These are phyloP conservation scores for Termitomyces sp. DNA, from an alignment of 768 basidiomycete species.

Conservation along the genomic window DNA sequence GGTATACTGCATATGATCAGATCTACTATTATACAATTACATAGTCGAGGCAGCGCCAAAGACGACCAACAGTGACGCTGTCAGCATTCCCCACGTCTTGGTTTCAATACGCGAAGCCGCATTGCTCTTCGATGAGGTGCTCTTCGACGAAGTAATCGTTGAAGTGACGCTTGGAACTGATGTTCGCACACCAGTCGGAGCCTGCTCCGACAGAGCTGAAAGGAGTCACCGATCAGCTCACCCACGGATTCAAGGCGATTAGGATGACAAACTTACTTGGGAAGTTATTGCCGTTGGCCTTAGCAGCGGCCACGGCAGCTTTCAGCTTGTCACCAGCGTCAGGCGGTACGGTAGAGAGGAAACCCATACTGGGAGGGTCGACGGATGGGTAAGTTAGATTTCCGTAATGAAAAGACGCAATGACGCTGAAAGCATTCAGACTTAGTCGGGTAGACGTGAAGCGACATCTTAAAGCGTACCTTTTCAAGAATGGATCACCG, in stretches of 20 bases:
- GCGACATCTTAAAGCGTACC: slow-evolving; percentile 38
- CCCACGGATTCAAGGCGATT: background rate
- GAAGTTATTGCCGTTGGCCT: slow-evolving; percentile 27
- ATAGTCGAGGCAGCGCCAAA: background rate
- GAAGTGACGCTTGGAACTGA: slow-evolving; percentile 14
- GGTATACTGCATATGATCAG: background rate
- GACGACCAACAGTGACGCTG: background rate
- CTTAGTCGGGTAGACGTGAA: background rate
- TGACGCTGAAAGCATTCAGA: slow-evolving; percentile 37
- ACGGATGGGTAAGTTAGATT: slow-evolving; percentile 64
- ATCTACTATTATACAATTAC: background rate
- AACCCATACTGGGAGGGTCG: slow-evolving; percentile 66
- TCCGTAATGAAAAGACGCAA: slow-evolving; percentile 70
- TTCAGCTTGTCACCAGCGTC: slow-evolving; percentile 40
- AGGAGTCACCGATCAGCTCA: background rate
- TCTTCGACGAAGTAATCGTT: slow-evolving; percentile 5
- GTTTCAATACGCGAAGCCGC: background rate
- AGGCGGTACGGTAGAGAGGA: slow-evolving; percentile 64
- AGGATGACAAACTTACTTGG: slow-evolving; percentile 24
- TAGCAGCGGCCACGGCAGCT: slow-evolving; percentile 24
- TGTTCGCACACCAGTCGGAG: slow-evolving; percentile 35
- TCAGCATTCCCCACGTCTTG: background rate
- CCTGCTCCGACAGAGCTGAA: slow-evolving; percentile 22
- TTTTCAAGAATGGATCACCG: slow-evolving; percentile 72
- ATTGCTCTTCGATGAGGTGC: background rate